These are phyloP conservation scores for Phytophthora cactorum DNA, from an alignment of 352 stramenopile genomes.

Conservation along the genomic window DNA sequence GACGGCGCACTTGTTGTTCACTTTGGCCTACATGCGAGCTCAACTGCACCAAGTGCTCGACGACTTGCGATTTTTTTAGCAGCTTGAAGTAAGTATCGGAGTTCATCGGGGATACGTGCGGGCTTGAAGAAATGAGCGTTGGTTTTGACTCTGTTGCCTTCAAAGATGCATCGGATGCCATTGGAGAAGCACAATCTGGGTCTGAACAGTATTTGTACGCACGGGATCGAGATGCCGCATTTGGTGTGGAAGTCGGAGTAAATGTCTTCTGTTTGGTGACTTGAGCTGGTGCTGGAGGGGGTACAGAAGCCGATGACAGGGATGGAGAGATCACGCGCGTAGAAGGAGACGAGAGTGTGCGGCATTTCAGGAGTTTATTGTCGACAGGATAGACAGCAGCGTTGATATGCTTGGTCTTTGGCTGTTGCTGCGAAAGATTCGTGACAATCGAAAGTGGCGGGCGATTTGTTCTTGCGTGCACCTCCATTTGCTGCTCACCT, in stretches of 20 bases:
- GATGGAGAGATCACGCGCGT: slow-evolving; percentile 14
- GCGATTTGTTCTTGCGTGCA: slow-evolving; percentile 9
- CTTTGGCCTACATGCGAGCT: slow-evolving; percentile 47
- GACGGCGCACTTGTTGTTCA: slow-evolving; percentile 48
- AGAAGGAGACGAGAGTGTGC: slow-evolving; percentile 18
- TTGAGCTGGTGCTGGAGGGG: slow-evolving; percentile 14
- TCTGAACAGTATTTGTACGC: slow-evolving; percentile 45
- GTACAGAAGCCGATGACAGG: background rate
- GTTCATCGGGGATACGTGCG: slow-evolving; percentile 40
- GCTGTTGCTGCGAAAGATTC: slow-evolving; percentile 21
- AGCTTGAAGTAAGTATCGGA: slow-evolving; percentile 70
- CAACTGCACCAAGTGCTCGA: slow-evolving; percentile 58
- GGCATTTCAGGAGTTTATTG: slow-evolving; percentile 9
- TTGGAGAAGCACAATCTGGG: slow-evolving; percentile 36
- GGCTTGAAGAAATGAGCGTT: slow-evolving; percentile 7
- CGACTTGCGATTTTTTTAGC: slow-evolving; percentile 71
- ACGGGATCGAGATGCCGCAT: slow-evolving; percentile 15
- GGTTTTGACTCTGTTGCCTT: slow-evolving; percentile 8
- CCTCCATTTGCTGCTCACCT: slow-evolving; percentile 24
- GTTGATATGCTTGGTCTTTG: slow-evolving; percentile 11
- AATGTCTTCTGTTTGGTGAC: slow-evolving; percentile 11
- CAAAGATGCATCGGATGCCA: slow-evolving; percentile 7
- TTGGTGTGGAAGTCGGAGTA: slow-evolving; percentile 18
- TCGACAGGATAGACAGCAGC: slow-evolving; percentile 10
- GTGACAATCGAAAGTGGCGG: slow-evolving; percentile 30